Base-by-base conservation (phyloP, 495 filamentous ascomycete species). In the Jackrogersella minutella region DNA sequence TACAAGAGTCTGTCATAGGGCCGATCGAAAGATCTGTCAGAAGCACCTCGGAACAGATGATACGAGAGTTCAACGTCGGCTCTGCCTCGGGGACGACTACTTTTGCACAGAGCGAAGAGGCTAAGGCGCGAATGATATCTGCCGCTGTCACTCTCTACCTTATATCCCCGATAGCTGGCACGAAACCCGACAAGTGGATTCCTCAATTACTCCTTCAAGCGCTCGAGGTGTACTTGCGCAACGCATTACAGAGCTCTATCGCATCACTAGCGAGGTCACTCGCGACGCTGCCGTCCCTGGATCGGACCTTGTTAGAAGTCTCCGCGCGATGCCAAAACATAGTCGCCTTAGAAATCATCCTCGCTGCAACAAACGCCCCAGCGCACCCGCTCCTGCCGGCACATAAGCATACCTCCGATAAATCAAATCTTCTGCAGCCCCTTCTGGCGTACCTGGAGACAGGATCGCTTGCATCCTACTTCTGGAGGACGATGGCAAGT, bases 301-400 rank as follows among this genome's bases (percentile, higher is more conserved):
- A 97, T 40, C 85, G 92, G 26, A 88, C 92, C 1, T 84, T 99
- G 5, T 79, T 85, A 22, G 95, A 98, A 71, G 85, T 97, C 13
- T 90, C 91, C 7, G 86, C 88, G 5, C 83, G 92, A 43, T 97
- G 96, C 71, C 92, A 97, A 77, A 96, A 95, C 61, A 88, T 98
- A 21, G 89, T 94, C 8, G 91, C 92, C 2, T 75, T 98, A 0
- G 94, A 98, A 76, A 81, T 86, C 1, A 86, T 97, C 21, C 84
- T 99, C 33, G 86, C 83, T 55, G 81, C 80, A 10, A 87, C 86
- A 2, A 89, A 86, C 49, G 80, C 86, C 1, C 92, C 91, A 1
- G 47, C 76, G 0, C 90, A 92, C 62, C 87, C 90, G 0, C 78
- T 90, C 14, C 70, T 92, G 17, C 64, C 76, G n/a, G 56, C 76